These are phyloP conservation scores for Oryza longistaminata DNA, from an alignment of 176 grass and related monocot species.

Conservation along the genomic window DNA sequence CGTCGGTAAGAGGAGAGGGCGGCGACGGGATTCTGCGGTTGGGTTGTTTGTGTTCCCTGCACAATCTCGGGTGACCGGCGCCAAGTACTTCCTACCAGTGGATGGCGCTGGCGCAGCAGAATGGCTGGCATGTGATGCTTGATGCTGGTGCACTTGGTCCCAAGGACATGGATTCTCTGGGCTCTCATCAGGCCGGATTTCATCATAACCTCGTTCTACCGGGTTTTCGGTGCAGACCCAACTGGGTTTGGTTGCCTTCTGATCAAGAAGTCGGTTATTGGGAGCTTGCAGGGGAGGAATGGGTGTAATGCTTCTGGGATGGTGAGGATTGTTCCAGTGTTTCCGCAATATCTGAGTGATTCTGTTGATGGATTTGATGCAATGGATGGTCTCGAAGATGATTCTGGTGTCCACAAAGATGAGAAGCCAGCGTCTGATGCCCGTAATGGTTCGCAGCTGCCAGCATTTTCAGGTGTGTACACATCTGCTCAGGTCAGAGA, in stretches of 20 bases:
- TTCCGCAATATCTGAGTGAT: constrained; percentile 95
- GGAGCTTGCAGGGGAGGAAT: constrained; percentile 86
- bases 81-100: constrained; percentile 99
- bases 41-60: constrained; percentile 98
- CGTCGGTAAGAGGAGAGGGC: constrained; percentile 66
- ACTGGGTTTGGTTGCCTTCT: constrained; percentile 99
- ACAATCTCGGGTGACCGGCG: constrained; percentile 91
- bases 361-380: constrained; percentile 87
- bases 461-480: constrained; percentile 95
- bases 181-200: constrained; percentile 90
- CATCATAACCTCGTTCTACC: constrained; percentile 96
- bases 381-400: constrained; percentile 69
- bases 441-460: constrained; percentile 60
- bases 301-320: constrained; percentile 86
- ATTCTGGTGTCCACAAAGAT: constrained; percentile 52
- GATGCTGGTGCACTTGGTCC: constrained; percentile 95
- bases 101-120: constrained; percentile 99
- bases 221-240: constrained; percentile 89
- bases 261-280: constrained; percentile 97
- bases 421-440: constrained; percentile 44
- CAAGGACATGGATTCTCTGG: constrained; percentile 98
- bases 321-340: constrained; percentile 91
- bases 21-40: constrained; percentile 61
- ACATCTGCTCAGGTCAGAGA: constrained; percentile 95
- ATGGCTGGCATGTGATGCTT: constrained; percentile 98